Evolutionary conservation across 306 rosid species (phyloP).

Genomic region (Sicyos edulis): DNA sequence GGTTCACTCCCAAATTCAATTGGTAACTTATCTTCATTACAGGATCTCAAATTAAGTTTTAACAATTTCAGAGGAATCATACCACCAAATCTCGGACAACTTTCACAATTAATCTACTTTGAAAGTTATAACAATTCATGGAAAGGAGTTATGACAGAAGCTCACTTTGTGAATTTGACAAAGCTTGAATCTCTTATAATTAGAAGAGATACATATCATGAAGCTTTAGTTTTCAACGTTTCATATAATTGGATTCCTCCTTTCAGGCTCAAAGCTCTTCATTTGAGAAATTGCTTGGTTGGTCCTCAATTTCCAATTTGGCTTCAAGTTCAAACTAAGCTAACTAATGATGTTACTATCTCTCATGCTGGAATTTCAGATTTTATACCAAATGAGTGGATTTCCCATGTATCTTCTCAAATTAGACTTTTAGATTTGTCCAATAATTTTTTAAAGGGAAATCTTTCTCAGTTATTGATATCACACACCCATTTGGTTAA

Average conservation of each 20-base stretch:
- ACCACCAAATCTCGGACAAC: background rate
- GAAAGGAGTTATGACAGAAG: background rate
- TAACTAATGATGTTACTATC: background rate
- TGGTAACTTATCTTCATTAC: background rate
- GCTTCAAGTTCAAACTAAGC: background rate
- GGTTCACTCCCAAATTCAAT: background rate
- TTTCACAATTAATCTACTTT: background rate
- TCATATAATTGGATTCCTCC: background rate
- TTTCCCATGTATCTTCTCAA: too few relatives aligned
- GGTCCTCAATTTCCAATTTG: background rate
- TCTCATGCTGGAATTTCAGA: background rate
- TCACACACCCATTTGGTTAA: background rate
- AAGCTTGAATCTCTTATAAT: too few relatives aligned
- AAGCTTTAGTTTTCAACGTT: background rate
- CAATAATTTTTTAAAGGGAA: background rate
- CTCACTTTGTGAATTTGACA: background rate
- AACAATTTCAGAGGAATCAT: background rate
- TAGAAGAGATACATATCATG: too few relatives aligned
- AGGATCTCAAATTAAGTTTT: background rate
- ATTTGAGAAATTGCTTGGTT: background rate
- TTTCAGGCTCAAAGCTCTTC: too few relatives aligned
- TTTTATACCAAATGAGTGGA: too few relatives aligned
- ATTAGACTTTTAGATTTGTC: background rate
- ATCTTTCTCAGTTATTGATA: background rate
- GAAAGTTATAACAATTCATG: background rate